phyloP scores from a whole-genome alignment of 169 alveolate species.

The Toxoplasma gondii region DNA sequence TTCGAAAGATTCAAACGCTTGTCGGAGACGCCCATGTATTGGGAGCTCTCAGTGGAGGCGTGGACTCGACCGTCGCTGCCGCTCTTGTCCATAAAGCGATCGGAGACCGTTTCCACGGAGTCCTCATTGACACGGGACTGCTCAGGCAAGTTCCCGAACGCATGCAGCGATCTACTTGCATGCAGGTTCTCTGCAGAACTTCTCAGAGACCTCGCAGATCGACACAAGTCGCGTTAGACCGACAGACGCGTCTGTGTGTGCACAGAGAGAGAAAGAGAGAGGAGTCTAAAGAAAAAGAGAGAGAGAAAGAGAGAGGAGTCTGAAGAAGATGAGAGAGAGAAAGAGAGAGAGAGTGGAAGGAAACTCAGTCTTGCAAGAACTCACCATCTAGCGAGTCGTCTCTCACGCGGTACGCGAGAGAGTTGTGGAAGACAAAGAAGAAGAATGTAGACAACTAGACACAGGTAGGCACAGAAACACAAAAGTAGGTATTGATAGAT shows the following conservation, averaged over 20 bases:
- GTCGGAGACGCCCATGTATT: slow-evolving; percentile 63
- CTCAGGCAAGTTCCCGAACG: slow-evolving; percentile 46
- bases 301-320: no score
- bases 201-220: background rate
- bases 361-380: no score
- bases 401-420: no score
- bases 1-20: slow-evolving; percentile 27
- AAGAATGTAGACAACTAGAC: no score
- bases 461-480: no score
- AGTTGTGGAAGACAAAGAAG: no score
- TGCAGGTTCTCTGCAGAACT: no score
- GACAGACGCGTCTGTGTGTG: background rate
- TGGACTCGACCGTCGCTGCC: slow-evolving; percentile 76
- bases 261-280: no score
- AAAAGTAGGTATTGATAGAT: background rate
- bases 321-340: no score
- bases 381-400: no score
- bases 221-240: background rate
- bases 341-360: no score
- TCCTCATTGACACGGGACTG: slow-evolving; percentile 78
- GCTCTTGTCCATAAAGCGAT: slow-evolving; percentile 66
- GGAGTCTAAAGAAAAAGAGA: no score
- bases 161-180: background rate
- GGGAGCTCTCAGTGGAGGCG: slow-evolving; percentile 79
- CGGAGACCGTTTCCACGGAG: slow-evolving; percentile 74